These are phyloP conservation scores for Curvularia verruculosa DNA, from an alignment of 2,329 filamentous ascomycete genomes.

Conservation along the genomic window DNA sequence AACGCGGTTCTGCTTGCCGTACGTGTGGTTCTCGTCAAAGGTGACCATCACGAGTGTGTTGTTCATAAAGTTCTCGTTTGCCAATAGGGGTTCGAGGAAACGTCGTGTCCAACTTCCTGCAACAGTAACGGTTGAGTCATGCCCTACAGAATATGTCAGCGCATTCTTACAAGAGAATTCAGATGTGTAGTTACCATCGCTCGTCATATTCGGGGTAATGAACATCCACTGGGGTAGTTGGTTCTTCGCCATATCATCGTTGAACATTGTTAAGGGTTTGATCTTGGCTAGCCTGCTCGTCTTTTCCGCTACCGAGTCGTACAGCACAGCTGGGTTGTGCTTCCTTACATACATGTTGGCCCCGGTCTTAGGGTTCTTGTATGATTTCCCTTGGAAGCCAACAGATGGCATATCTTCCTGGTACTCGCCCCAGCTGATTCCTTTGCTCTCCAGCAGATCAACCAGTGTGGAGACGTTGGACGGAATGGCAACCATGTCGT, in stretches of 20 bases:
- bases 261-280: constrained; percentile 76
- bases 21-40: constrained; percentile 79
- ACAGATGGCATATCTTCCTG: constrained; percentile 78
- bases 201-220: constrained; percentile 70
- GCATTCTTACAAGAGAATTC: background rate
- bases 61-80: constrained; percentile 73
- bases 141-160: constrained; percentile 42
- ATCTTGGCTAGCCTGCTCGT: constrained; percentile 68
- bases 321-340: constrained; percentile 73
- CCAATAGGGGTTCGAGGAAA: constrained; percentile 74
- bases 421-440: constrained; percentile 64
- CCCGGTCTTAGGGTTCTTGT: constrained; percentile 68
- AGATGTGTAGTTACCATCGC: constrained; percentile 65
- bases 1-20: constrained; percentile 70
- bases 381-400: constrained; percentile 68
- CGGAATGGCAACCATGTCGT: constrained; percentile 62
- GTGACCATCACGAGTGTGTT: constrained; percentile 77
- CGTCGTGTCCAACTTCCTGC: constrained; percentile 70
- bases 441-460: constrained; percentile 52
- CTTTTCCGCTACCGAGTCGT: constrained; percentile 67
- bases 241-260: constrained; percentile 44
- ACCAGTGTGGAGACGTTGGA: constrained; percentile 50
- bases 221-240: constrained; percentile 43
- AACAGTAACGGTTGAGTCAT: constrained; percentile 73
- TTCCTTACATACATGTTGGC: constrained; percentile 82